A percentile compares a stretch with the other conserved stretches of the same genome.
Evolutionary conservation across 345 rosid species (phyloP).

Genomic region (Psidium friedrichsthalianum): DNA sequence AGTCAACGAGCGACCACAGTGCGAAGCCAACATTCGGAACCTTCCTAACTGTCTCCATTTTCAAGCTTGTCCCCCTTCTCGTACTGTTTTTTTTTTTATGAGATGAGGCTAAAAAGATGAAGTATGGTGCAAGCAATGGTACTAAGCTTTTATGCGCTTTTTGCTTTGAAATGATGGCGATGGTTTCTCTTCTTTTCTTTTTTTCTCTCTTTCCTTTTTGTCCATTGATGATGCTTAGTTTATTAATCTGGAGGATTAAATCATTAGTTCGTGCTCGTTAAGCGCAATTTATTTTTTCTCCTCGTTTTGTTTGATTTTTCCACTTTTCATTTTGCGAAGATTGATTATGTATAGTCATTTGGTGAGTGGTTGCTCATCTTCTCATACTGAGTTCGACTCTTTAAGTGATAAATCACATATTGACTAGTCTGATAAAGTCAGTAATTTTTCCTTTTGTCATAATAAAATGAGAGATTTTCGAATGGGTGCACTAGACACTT

Average conservation of each 20-base stretch:
- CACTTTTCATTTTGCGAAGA: neutral
- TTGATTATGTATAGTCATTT: neutral
- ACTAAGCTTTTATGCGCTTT: neutral
- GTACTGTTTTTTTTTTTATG: neutral
- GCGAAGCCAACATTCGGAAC: fast-evolving
- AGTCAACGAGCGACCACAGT: neutral
- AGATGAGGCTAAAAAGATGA: neutral
- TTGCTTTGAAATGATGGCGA: neutral
- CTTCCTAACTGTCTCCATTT: neutral
- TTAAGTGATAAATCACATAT: neutral
- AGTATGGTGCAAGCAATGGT: neutral
- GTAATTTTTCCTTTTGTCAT: neutral
- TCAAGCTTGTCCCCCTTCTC: neutral
- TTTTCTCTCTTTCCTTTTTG: neutral
- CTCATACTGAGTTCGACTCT: fast-evolving
- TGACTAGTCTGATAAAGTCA: fast-evolving
- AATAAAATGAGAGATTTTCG: neutral
- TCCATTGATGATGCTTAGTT: neutral
- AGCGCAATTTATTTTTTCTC: neutral
- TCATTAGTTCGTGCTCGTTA: neutral
- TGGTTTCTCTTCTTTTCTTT: neutral
- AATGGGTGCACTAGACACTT: fast-evolving
- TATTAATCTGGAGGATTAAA: neutral
- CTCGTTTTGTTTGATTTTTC: neutral
- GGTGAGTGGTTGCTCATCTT: neutral